These are phyloP conservation scores for Pyrrhoderma noxium DNA, from an alignment of 1,284 basidiomycete genomes.

Conservation along the genomic window DNA sequence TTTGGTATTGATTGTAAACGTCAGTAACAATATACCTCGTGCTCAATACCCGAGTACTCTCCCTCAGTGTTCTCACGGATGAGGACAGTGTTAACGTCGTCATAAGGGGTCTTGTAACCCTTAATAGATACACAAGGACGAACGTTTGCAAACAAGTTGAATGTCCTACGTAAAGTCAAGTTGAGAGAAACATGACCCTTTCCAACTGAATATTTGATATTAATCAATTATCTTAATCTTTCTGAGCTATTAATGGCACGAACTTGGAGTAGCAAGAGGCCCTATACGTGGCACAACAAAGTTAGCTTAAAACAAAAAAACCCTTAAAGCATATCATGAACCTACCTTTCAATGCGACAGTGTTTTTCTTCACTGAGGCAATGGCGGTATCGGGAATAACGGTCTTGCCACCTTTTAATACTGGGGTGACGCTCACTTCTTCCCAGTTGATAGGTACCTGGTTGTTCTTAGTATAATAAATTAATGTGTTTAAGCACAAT, in stretches of 20 bases:
- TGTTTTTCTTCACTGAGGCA: slow-evolving; percentile 91
- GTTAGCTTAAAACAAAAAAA: neutral
- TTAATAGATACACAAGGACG: slow-evolving; percentile 94
- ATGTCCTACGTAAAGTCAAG: slow-evolving; percentile 92
- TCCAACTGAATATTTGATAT: slow-evolving; percentile 57
- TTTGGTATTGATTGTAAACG: neutral
- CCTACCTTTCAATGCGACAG: slow-evolving; percentile 92
- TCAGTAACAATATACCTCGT: slow-evolving; percentile 56
- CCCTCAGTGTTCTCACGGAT: slow-evolving; percentile 99
- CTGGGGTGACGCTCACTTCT: slow-evolving; percentile 94
- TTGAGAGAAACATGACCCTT: slow-evolving; percentile 99
- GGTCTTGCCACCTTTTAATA: slow-evolving; percentile 92
- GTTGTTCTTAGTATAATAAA: slow-evolving; percentile 4
- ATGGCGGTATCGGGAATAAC: slow-evolving; percentile 94
- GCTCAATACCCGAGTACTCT: slow-evolving; percentile 99
- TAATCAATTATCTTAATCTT: slow-evolving; percentile 7
- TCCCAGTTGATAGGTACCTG: slow-evolving; percentile 98
- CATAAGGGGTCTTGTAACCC: slow-evolving; percentile 97
- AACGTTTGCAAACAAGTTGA: slow-evolving; percentile 98
- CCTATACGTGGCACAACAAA: slow-evolving; percentile 37
- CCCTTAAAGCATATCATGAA: slow-evolving; percentile 2
- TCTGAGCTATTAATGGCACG: slow-evolving; percentile 21
- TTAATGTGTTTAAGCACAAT: slow-evolving; percentile 15
- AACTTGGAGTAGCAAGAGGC: slow-evolving; percentile 91
- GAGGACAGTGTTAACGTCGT: slow-evolving; percentile 95